Evolutionary conservation across 495 filamentous ascomycete species (phyloP).

Genomic region (Aspergillus steynii): DNA sequence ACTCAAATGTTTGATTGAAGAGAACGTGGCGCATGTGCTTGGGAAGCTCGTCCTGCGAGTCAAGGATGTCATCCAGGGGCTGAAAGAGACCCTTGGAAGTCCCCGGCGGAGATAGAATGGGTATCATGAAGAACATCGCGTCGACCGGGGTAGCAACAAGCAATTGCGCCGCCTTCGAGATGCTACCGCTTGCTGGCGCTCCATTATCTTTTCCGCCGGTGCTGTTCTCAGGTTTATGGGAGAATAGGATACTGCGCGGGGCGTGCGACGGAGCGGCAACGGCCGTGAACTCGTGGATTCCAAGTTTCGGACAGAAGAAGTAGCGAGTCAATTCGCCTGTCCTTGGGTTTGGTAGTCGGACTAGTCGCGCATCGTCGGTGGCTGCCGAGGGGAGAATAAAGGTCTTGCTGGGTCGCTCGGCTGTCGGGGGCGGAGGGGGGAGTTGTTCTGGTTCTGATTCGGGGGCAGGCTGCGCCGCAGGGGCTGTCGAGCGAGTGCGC

Average conservation of each 20-base stretch:
- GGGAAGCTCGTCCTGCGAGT: conserved; percentile 56
- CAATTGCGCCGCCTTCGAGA: conserved; percentile 65
- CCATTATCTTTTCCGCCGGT: not conserved
- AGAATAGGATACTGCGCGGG: conserved; percentile 38
- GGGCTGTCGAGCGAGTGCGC: conserved; percentile 33
- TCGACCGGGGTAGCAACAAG: conserved; percentile 84
- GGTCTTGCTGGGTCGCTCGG: conserved; percentile 57
- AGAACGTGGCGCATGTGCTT: conserved; percentile 60
- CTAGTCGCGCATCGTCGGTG: conserved; percentile 63
- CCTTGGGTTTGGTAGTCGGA: conserved; percentile 79
- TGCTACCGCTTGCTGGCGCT: conserved; percentile 17
- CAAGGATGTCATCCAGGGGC: conserved; percentile 77
- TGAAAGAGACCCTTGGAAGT: conserved; percentile 66
- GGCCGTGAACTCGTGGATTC: conserved; percentile 85
- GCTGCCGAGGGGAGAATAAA: conserved; percentile 77
- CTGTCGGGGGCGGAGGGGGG: conserved; percentile 1
- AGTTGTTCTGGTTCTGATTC: conserved; percentile 9
- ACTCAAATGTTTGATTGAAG: conserved; percentile 44
- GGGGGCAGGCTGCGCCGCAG: conserved; percentile 17
- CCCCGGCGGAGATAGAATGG: conserved; percentile 55
- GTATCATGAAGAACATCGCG: conserved; percentile 78
- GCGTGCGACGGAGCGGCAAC: conserved; percentile 57
- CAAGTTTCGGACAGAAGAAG: conserved; percentile 73
- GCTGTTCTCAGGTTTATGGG: conserved; percentile 21
- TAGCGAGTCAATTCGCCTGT: conserved; percentile 66